phyloP scores from a whole-genome alignment of 352 stramenopile genomes.

The Pythium insidiosum region DNA sequence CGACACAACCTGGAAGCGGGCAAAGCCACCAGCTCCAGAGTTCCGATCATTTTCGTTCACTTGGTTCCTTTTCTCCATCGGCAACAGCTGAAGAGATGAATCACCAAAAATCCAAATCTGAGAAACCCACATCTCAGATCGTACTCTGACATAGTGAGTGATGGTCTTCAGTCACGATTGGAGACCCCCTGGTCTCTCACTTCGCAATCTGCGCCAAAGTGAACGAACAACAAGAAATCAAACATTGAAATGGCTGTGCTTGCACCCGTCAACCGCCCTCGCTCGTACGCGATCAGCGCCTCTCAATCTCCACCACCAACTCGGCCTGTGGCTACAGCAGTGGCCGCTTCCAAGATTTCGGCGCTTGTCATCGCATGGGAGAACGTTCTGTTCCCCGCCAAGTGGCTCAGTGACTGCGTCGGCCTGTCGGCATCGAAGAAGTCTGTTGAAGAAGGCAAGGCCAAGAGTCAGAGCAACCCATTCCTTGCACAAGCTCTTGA shows the following conservation, averaged over 20 bases:
- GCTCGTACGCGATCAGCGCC: neutral
- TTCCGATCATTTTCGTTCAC: too few relatives aligned
- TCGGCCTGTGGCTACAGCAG: neutral
- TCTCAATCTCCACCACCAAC: constrained; percentile 1
- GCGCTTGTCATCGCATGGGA: constrained; percentile 17
- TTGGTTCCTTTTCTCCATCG: neutral
- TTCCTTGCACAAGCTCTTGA: constrained; percentile 8
- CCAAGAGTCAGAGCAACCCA: constrained; percentile 7
- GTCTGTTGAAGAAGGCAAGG: constrained; percentile 2
- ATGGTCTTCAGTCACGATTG: constrained; percentile 14
- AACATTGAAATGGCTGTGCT: too few relatives aligned
- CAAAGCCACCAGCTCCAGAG: neutral
- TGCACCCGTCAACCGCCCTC: neutral
- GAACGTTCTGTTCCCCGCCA: constrained; percentile 17
- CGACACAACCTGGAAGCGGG: constrained; percentile 5
- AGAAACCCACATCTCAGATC: neutral
- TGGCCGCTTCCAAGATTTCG: neutral
- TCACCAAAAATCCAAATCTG: neutral
- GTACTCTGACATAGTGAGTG: neutral
- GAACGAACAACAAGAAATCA: constrained; percentile 1
- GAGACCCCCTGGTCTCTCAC: constrained; percentile 1
- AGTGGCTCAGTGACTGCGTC: constrained; percentile 11
- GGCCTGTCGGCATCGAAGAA: constrained; percentile 4
- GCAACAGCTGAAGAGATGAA: neutral
- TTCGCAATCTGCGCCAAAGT: neutral